Evolutionary conservation across 305 asterid species (phyloP).

Genomic region (Rubia tinctorum): DNA sequence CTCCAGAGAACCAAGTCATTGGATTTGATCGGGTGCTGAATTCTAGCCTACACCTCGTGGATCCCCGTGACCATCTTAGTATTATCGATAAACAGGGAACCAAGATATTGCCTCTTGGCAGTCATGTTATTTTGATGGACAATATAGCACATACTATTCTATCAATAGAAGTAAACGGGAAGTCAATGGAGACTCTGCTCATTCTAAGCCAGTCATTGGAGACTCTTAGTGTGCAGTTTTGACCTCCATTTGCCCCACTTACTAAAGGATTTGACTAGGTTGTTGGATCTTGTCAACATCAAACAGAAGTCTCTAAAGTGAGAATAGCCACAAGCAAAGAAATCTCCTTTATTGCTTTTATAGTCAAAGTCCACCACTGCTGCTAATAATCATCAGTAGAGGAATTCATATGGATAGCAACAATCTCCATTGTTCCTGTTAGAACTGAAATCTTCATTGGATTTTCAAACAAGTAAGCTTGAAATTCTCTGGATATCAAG

Average conservation of each 20-base stretch:
- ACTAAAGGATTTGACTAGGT: no score
- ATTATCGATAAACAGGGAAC: conserved; percentile 61
- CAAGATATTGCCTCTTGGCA: conserved; percentile 59
- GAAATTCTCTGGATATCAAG: background rate
- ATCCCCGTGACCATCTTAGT: conserved; percentile 45
- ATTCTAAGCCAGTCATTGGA: background rate
- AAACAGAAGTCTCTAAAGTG: no score
- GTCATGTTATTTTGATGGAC: conserved; percentile 49
- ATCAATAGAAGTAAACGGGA: conserved; percentile 37
- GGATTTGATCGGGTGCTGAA: conserved; percentile 64
- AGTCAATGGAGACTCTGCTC: background rate
- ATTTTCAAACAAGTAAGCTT: no score
- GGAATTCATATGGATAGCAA: background rate
- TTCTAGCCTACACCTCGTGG: background rate
- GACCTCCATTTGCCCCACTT: no score
- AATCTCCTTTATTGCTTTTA: no score
- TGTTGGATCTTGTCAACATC: no score
- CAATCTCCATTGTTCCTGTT: no score
- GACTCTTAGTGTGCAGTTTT: no score
- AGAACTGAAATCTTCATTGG: background rate
- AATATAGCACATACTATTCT: conserved; percentile 49
- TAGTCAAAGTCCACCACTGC: no score
- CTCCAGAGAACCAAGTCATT: conserved; percentile 57
- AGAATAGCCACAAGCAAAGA: no score
- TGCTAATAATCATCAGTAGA: background rate